A percentile compares a stretch with the other conserved stretches of the same genome.
phyloP scores from a whole-genome alignment of 345 rosid genomes.

The Camelina neglecta region DNA sequence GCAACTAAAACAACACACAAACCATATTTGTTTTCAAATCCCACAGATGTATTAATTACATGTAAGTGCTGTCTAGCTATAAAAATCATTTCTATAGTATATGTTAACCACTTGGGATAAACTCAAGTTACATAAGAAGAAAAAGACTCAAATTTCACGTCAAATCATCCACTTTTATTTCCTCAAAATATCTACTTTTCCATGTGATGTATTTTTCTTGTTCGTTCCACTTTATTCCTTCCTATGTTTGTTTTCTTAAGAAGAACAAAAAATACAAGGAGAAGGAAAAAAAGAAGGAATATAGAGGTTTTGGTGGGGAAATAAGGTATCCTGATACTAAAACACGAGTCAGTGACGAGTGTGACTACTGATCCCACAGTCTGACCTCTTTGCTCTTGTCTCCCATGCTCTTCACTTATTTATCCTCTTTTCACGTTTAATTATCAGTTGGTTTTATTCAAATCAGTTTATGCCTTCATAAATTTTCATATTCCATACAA shows the following conservation, averaged over 20 bases:
- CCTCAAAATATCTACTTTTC: constrained; percentile 6
- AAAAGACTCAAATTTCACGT: background rate
- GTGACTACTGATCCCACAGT: constrained; percentile 36
- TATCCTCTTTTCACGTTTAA: constrained; percentile 25
- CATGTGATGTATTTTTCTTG: constrained; percentile 3
- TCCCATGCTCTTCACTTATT: constrained; percentile 38
- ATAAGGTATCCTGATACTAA: constrained; percentile 31
- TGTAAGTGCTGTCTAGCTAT: background rate
- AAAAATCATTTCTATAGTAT: background rate
- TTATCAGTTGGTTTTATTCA: constrained; percentile 8
- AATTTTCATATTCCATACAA: background rate
- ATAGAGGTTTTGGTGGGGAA: constrained; percentile 28
- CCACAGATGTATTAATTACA: background rate
- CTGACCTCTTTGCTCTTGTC: constrained; percentile 40
- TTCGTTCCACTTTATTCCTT: constrained; percentile 21
- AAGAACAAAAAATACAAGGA: background rate
- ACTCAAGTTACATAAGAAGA: background rate
- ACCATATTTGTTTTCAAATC: background rate
- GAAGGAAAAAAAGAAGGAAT: background rate
- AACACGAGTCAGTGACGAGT: constrained; percentile 32
- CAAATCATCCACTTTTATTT: constrained; percentile 10
- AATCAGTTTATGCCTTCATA: background rate
- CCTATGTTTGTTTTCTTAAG: background rate
- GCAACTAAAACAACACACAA: background rate
- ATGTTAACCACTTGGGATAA: background rate